These are phyloP conservation scores for Odontarrhena argentea DNA, from an alignment of 345 rosid species.

Conservation along the genomic window DNA sequence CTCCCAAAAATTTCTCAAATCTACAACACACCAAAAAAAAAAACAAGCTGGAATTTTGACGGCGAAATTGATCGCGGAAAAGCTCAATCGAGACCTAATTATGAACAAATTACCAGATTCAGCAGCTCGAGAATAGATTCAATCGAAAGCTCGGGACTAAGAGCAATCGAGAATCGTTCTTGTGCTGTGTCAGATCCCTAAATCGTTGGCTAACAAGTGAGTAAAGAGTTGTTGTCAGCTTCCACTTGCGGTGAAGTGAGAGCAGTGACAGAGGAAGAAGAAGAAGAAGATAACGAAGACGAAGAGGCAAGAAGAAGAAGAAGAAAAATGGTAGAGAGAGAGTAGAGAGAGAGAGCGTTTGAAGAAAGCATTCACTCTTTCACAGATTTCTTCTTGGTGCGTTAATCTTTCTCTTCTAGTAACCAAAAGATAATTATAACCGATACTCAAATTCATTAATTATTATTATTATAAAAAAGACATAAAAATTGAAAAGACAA, in stretches of 20 bases:
- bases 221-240: slow-evolving; percentile 23
- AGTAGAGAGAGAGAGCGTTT: slow-evolving; percentile 42
- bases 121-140: slow-evolving; percentile 31
- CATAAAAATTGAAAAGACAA: slow-evolving; percentile 25
- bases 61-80: slow-evolving; percentile 11
- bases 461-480: slow-evolving; percentile 12
- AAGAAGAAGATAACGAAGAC: slow-evolving; percentile 42
- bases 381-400: slow-evolving; percentile 41
- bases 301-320: slow-evolving; percentile 36
- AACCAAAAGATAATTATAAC: slow-evolving; percentile 28
- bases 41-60: slow-evolving; percentile 14
- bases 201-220: slow-evolving; percentile 45
- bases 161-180: slow-evolving; percentile 34
- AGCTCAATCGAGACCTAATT: slow-evolving; percentile 30
- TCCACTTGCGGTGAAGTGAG: slow-evolving; percentile 38
- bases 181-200: slow-evolving; percentile 40
- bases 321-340: slow-evolving; percentile 28
- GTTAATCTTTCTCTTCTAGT: slow-evolving; percentile 40
- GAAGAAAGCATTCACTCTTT: slow-evolving; percentile 46
- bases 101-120: slow-evolving; percentile 36
- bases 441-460: slow-evolving; percentile 18
- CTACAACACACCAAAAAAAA: background rate
- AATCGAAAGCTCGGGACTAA: slow-evolving; percentile 26
- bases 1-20: slow-evolving; percentile 28
- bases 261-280: slow-evolving; percentile 40